Evolutionary conservation across 2,329 filamentous ascomycete genomes (phyloP).

Genomic region (Pseudogymnoascus sp.): DNA sequence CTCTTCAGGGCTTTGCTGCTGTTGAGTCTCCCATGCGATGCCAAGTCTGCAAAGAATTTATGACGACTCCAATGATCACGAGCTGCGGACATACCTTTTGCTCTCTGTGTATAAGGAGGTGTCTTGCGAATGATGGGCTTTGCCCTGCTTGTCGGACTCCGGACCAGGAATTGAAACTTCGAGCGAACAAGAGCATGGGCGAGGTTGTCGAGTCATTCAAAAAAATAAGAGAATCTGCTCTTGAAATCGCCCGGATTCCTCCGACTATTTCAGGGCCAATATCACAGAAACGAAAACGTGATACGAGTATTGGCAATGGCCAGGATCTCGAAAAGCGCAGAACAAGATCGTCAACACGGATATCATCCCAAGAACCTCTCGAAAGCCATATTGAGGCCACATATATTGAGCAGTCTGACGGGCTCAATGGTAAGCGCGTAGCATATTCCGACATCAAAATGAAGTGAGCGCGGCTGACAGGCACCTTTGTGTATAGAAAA

Average conservation of each 20-base stretch:
- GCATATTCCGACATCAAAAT: neutral
- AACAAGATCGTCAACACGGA: conserved; percentile 2
- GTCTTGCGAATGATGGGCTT: conserved; percentile 72
- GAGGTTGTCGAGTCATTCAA: conserved; percentile 77
- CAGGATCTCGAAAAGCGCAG: conserved; percentile 4
- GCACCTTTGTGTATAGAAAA: conserved; percentile 17
- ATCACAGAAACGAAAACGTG: conserved; percentile 47
- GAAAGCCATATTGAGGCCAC: neutral
- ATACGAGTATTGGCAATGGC: conserved; percentile 13
- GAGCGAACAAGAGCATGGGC: conserved; percentile 76
- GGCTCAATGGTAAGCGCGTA: neutral
- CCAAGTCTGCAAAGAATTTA: conserved; percentile 98
- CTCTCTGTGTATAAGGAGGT: conserved; percentile 86
- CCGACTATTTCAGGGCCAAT: conserved; percentile 20
- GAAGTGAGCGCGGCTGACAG: neutral
- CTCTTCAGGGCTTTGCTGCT: conserved; percentile 55
- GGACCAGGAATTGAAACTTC: conserved; percentile 77
- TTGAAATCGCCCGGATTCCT: conserved; percentile 55
- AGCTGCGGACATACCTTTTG: conserved; percentile 95
- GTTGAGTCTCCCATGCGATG: conserved; percentile 85
- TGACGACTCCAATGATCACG: conserved; percentile 87
- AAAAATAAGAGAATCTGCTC: conserved; percentile 51
- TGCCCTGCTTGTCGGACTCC: conserved; percentile 74
- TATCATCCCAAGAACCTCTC: neutral
- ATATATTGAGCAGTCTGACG: neutral